Evolutionary conservation across 768 basidiomycete species (phyloP), one percentile per base, ranked within the genome.

Genomic region (Amyloporia xantha): DNA sequence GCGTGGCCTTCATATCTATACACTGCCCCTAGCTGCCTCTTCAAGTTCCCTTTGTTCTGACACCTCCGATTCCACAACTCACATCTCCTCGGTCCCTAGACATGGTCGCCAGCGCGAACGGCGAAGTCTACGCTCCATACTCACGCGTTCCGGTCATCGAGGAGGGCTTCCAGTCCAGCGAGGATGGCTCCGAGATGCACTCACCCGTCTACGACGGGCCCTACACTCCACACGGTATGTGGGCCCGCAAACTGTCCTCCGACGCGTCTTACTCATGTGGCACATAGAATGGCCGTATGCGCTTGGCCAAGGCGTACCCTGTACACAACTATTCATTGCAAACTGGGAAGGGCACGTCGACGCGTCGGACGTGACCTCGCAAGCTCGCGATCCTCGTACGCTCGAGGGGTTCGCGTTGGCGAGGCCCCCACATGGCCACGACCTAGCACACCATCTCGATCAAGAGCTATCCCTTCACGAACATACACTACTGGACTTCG

Each of bases 181-280:
- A 86, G 61, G 85, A 86, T 59, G 79, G 82, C 61, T 86, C 85
- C 45, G 84, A 82, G 52, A 67, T 87, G 20, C 83, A 85, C 58
- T 86, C 86, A 2, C 85, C 86, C 56, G 74, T 80, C 45, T 82
- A 83, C 66, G 76, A 80, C 69, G 69, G 70, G 58, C 69, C 71
- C 61, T 70, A 72, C 62, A 66, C 66, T 59, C 59, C 55, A 56
- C 58, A 63, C 49, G 56, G 67, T 68, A 58, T 50, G 67, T 59
- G 15, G 7, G 30, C 30, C 60, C 67, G 62, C 39, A 37, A 33
- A 45, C 44, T 28, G 3, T 23, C 30, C 33, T 19, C n/a, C 26
- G 42, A 43, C 42, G 42, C 42, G 42, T 43, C 26, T n/a, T 43
- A 26, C 21, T 10, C 42, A 7, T 15, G 30, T 7, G 30, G 15